Evolutionary conservation across 2,329 filamentous ascomycete genomes (phyloP), one percentile per base, ranked within the genome.

Genomic region (Daldinia eschscholtzii): DNA sequence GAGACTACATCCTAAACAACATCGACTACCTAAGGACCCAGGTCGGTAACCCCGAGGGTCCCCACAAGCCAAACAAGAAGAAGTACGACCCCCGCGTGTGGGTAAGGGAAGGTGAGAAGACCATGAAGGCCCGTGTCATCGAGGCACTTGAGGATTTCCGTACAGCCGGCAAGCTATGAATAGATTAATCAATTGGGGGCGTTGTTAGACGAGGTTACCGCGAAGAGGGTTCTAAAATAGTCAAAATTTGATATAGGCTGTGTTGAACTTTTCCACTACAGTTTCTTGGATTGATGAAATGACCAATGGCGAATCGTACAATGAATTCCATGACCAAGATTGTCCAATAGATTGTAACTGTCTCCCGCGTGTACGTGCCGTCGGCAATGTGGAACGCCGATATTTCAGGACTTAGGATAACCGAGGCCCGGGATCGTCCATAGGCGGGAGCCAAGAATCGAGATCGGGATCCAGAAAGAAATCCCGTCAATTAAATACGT

Each of bases 41-140:
- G 79, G 92, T 99, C 75, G 96, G 96, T 78, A 99, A 98, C 89
- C 95, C 95, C 74, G 94, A 98, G 57, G 94, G 95, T 69, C 91
- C 89, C 20, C 93, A 97, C 86, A 98, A 98, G 92, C 95, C 96
- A 80, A 99, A 99, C 91, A 99, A 99, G 93, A 98, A 98, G 86
- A 91, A 86, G 86, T 94, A 92, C 75, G 81, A 93, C 85, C 93
- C 94, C 76, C 91, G 94, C 83, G 93, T 98, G 80, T 97, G 94
- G 95, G 93, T 97, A 71, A 92, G 94, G 69, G 92, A 94, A 86
- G 96, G 95, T 79, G 96, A 99, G 90, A 97, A 98, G 91, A 94
- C 92, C 79, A 99, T 98, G 96, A 88, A 86, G 79, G 84, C 86
- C 77, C 93, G 96, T 83, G 89, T 98, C 73, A 80, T 88, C 75